Evolutionary conservation across 2,329 filamentous ascomycete species (phyloP).

Genomic region (Colletotrichum sp.): DNA sequence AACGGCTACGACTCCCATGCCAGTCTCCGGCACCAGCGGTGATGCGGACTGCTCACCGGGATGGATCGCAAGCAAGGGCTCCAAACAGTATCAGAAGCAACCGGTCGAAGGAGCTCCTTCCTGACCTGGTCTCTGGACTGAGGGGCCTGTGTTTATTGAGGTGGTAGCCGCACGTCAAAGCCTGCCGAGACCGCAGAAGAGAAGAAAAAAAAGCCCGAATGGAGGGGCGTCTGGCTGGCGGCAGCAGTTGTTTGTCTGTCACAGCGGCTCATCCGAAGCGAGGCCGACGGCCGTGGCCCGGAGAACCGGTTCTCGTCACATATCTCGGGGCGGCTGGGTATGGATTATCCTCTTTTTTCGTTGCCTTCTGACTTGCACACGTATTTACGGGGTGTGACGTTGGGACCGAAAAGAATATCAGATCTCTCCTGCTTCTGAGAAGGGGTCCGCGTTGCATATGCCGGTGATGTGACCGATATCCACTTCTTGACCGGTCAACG

Average conservation of each 20-base stretch:
- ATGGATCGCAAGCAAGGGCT: neutral
- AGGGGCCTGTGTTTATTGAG: neutral
- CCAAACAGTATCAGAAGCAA: neutral
- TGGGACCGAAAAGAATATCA: neutral
- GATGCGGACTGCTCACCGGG: neutral
- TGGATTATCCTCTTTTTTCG: neutral
- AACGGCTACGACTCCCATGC: neutral
- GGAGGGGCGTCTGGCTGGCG: neutral
- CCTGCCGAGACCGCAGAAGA: neutral
- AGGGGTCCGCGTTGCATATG: neutral
- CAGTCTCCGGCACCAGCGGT: neutral
- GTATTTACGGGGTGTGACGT: neutral
- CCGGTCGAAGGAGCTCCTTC: neutral
- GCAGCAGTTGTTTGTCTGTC: neutral
- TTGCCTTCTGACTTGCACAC: neutral
- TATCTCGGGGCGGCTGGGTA: neutral
- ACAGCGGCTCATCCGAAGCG: neutral
- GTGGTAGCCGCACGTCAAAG: neutral
- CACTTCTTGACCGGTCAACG: constrained; percentile 18
- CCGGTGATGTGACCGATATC: constrained; percentile 3
- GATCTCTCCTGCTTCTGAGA: neutral
- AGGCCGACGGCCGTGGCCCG: neutral
- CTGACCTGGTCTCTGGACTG: neutral
- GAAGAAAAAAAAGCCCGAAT: neutral
- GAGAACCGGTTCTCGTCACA: constrained; percentile 11